A percentile compares a stretch with the other conserved stretches of the same genome.
Evolutionary conservation across 106 monocot species (phyloP).

Genomic region (Phalaenopsis aphrodite): DNA sequence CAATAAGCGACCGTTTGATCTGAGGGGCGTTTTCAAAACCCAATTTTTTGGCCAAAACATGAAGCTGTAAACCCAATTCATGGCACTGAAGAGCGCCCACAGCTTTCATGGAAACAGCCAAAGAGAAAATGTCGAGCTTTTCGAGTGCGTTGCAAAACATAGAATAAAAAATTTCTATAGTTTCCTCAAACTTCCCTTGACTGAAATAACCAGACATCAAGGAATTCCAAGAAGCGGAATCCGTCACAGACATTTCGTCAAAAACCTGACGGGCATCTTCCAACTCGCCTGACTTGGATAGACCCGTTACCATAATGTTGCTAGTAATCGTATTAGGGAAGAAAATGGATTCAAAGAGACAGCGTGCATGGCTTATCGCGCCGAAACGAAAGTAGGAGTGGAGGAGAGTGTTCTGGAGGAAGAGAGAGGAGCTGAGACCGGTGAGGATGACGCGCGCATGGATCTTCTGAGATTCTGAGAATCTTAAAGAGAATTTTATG

Average conservation of each 20-base stretch:
- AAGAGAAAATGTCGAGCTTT: constrained; percentile 32
- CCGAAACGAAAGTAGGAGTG: constrained; percentile 42
- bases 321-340: constrained; percentile 45
- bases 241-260: constrained; percentile 64
- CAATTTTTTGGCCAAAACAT: constrained; percentile 45
- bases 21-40: constrained; percentile 27
- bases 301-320: constrained; percentile 70
- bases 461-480: neutral
- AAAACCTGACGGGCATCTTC: constrained; percentile 48
- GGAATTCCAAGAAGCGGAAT: constrained; percentile 64
- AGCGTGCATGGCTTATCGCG: constrained; percentile 31
- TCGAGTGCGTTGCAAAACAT: constrained; percentile 30
- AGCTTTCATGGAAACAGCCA: constrained; percentile 61
- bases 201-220: constrained; percentile 55
- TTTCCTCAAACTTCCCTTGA: constrained; percentile 17
- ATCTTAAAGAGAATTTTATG: neutral
- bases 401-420: constrained; percentile 69
- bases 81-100: constrained; percentile 29
- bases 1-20: constrained; percentile 42
- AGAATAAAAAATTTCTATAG: constrained; percentile 28
- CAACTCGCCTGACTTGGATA: constrained; percentile 24
- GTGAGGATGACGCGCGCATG: constrained; percentile 31
- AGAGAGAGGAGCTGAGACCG: constrained; percentile 43
- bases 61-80: constrained; percentile 43
- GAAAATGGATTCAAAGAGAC: constrained; percentile 27